Conservation (phyloP, 164 flowering plant species). For the Hamamelis virginiana region DNA sequence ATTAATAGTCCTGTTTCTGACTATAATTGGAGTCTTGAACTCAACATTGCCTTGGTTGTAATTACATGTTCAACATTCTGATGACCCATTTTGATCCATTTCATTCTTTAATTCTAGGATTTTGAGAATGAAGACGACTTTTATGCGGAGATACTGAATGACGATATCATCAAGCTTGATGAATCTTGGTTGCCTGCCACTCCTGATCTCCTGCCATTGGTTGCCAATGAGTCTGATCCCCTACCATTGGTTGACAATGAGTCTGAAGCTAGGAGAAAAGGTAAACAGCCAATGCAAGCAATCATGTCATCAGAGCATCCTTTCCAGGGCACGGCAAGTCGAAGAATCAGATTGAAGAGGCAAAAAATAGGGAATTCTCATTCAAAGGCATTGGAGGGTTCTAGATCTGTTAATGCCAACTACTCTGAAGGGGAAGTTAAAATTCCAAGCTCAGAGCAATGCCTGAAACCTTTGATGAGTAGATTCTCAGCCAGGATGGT, state of each 20-base stretch:
- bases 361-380: background rate
- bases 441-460: background rate
- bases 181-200: constrained; percentile 24
- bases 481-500: background rate
- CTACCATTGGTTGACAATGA: constrained; percentile 3
- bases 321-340: constrained; percentile 46
- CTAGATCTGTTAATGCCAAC: background rate
- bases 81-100: background rate
- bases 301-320: constrained; percentile 6
- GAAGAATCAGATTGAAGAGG: constrained; percentile 41
- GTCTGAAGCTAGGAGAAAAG: constrained; percentile 11
- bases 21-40: no score
- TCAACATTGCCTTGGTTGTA: background rate
- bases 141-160: constrained; percentile 62
- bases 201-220: constrained; percentile 3
- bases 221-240: no score
- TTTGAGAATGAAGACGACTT: constrained; percentile 42
- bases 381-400: background rate
- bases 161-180: constrained; percentile 63
- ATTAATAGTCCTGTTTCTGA: no score
- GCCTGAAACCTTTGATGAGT: background rate
- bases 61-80: background rate
- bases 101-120: constrained; percentile 27
- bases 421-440: background rate
- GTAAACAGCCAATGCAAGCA: constrained; percentile 14